Evolutionary conservation across 441 rosid species (phyloP), one percentile per base, ranked within the genome.

Genomic region (Adansonia rubrostipa): DNA sequence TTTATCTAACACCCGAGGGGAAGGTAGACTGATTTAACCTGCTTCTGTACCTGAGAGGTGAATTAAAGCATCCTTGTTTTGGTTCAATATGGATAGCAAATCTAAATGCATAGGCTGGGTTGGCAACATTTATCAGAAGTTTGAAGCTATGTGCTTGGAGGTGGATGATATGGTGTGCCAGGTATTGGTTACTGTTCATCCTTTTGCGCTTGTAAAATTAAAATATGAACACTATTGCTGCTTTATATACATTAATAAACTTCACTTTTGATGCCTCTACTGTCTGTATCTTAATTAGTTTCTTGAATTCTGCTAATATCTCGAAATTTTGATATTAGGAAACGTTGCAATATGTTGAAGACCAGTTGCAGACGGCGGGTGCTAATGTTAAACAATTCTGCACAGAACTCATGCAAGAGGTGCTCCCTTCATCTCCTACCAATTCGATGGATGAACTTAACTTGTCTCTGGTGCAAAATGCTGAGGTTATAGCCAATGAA

Each of bases 61-160:
- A 33, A 47, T 14, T 14, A 20, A 15, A 48, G 5, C 69, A 45
- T 45, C 33, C 9, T 20, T 73, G 17, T 73, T 15, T 20, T 5
- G 13, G 62, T 61, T 61, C 75, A 61, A 22, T 54, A 74, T 78
- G 84, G 83, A 74, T 9, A 54, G 56, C 13, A 61, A 67, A 10
- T 5, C 47, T 44, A 42, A 79, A 71, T 64, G 78, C 14, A 71
- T 75, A 19, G 17, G 82, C 54, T 82, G 80, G 84, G 36, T 69
- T 17, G 85, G 77, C 53, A 54, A 71, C 57, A 48, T 82, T 10
- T 79, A 48, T 72, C 81, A 42, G 78, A 80, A 77, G 69, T 65
- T 87, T 14, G 88, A 83, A 79, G 73, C 73, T 74, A 57, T 80
- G 54, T 80, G 70, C 63, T 20, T 70, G 24, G 85, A 72, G 71